Percentiles rank a stretch among this genome's conserved stretches.
Evolutionary conservation across 805 yeast species (phyloP).

Genomic region (Starmera dryadoides): DNA sequence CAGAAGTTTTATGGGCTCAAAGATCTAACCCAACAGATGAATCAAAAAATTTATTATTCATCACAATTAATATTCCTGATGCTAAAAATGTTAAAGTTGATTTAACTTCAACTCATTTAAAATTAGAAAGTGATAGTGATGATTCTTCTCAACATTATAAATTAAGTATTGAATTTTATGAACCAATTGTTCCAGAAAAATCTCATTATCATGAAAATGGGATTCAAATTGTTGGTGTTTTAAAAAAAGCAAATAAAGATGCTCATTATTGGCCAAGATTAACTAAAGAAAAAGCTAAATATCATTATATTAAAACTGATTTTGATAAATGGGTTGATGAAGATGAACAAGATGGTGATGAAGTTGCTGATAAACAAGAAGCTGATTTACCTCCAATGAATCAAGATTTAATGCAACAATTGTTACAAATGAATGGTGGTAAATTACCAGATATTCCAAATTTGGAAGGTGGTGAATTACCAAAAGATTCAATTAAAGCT

Average conservation of each 20-base stretch:
- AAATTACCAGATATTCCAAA: not conserved
- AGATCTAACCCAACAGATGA: constrained; percentile 74
- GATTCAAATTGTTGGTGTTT: constrained; percentile 48
- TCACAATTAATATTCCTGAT: constrained; percentile 72
- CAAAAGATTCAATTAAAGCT: constrained; percentile 4
- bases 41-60: constrained; percentile 64
- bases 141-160: constrained; percentile 41
- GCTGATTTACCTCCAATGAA: constrained; percentile 4
- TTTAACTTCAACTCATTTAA: constrained; percentile 47
- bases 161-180: constrained; percentile 67
- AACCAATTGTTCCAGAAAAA: constrained; percentile 60
- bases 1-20: constrained; percentile 90
- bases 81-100: constrained; percentile 55
- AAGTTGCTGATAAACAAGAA: constrained; percentile 19
- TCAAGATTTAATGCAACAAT: constrained; percentile 6
- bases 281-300: constrained; percentile 77
- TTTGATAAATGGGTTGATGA: constrained; percentile 98
- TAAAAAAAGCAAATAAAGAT: constrained; percentile 61
- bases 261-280: constrained; percentile 94
- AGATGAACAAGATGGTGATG: constrained; percentile 71
- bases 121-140: constrained; percentile 44
- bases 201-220: constrained; percentile 54
- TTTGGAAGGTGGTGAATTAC: not conserved
- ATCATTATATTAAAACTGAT: constrained; percentile 82
- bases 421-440: not conserved